Evolutionary conservation across 192 early-diverging fungal species (phyloP), one percentile per base, ranked within the genome.

Genomic region (Gigaspora rosea): DNA sequence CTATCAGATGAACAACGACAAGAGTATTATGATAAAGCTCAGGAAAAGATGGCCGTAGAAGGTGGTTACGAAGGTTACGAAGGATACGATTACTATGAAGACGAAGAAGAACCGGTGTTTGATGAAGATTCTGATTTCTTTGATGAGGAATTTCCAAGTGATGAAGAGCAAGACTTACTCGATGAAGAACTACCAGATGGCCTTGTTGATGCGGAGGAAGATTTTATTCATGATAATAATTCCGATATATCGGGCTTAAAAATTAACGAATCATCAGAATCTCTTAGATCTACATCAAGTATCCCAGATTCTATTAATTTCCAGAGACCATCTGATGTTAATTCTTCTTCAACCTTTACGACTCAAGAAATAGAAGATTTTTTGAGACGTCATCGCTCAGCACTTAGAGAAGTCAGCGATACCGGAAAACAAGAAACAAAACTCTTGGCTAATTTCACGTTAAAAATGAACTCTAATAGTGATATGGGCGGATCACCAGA

Each of bases 361-460:
- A 27, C 61, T 13, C 35, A 66, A 18, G 74, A 76, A 33, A 90
- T 92, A 16, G 88, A 91, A 10, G 71, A 84, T 11, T 87, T 92
- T 68, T 83, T 91, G 9, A 86, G 83, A 18, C 76, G 82, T 62
- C 91, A 92, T 71, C 85, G 91, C 18, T 81, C 85, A n/a, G 81
- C 90, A 77, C 85, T 92, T 54, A 81, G 90, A 61, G 84, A 86
- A 62, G 84, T 85, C 0, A 88, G 84, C n/a, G 90, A 91, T 71
- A 84, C 78, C 9, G 85, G 80, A 65, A 89, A 89, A 54, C 85
- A 85, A 78, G 91, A 92, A 75, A 90, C 91, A 20, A 85, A 91
- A 41, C 69, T 86, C 7, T 72, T 87, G 36, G 87, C 88, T 61
- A 84, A 90, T 62, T 86, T 90, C 77, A 82, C 86, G 18, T 82